Evolutionary conservation across 2,329 filamentous ascomycete species (phyloP).

Genomic region (Cordyceps farinosa): DNA sequence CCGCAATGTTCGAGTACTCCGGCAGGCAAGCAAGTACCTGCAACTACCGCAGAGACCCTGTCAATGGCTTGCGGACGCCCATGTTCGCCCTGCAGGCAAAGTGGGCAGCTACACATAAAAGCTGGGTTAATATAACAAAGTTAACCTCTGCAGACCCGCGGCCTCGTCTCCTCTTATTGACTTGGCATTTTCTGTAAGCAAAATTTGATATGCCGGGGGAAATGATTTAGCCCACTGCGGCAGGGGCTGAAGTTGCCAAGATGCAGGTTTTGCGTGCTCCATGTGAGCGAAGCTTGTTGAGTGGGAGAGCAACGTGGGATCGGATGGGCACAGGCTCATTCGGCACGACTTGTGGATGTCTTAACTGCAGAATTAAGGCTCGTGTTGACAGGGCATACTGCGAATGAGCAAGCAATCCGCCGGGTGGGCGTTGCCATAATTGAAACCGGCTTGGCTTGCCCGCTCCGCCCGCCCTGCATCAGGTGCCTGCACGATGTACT

Average conservation of each 20-base stretch:
- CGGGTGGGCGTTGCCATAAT: too few relatives aligned
- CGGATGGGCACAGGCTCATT: too few relatives aligned
- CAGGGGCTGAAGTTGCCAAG: background rate
- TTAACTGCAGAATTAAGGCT: too few relatives aligned
- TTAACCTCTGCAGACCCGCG: background rate
- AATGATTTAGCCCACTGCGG: background rate
- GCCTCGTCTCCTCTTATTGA: background rate
- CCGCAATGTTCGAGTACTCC: too few relatives aligned
- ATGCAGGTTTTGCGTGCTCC: background rate
- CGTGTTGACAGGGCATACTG: too few relatives aligned
- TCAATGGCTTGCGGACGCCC: background rate
- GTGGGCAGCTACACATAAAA: background rate
- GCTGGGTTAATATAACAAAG: background rate
- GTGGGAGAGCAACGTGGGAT: background rate
- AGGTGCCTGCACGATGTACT: too few relatives aligned
- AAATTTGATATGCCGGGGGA: too few relatives aligned
- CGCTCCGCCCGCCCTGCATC: too few relatives aligned
- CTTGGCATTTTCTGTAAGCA: background rate
- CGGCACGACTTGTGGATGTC: too few relatives aligned
- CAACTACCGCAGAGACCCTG: background rate
- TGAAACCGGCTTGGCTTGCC: too few relatives aligned
- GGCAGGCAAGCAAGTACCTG: background rate
- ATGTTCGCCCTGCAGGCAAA: background rate
- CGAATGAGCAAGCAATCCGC: too few relatives aligned
- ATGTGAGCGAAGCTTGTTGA: background rate